Percentiles rank a stretch among this genome's conserved stretches.
Evolutionary conservation across 306 rosid genomes (phyloP).

Genomic region (Corylus heterophylla): DNA sequence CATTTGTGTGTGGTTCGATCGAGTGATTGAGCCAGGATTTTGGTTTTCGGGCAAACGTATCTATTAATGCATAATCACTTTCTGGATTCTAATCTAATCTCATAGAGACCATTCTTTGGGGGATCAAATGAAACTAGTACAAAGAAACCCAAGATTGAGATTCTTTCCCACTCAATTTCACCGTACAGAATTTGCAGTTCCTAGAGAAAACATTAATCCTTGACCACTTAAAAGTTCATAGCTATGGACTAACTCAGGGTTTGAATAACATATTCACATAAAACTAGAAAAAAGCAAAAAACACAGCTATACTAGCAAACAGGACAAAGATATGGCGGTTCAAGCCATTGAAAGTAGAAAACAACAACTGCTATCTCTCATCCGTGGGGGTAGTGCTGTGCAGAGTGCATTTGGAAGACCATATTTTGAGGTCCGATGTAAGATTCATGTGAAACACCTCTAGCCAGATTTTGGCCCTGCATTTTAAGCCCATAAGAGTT

Average conservation of each 20-base stretch:
- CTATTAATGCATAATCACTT: no score
- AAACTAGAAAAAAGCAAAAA: conserved; percentile 33
- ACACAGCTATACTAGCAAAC: conserved; percentile 37
- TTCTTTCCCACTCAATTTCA: conserved; percentile 26
- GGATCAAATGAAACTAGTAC: neutral
- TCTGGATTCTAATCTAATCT: no score
- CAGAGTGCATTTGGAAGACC: conserved; percentile 66
- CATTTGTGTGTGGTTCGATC: no score
- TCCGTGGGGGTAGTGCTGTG: conserved; percentile 54
- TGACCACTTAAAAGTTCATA: conserved; percentile 36
- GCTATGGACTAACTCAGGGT: conserved; percentile 36
- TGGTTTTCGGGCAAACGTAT: no score
- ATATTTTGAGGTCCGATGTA: conserved; percentile 63
- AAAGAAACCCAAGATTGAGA: conserved; percentile 16
- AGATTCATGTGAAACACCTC: conserved; percentile 46
- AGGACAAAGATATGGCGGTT: conserved; percentile 36
- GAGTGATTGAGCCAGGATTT: no score
- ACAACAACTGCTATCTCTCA: conserved; percentile 30
- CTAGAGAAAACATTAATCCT: conserved; percentile 26
- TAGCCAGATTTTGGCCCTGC: conserved; percentile 53
- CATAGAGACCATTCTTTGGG: no score
- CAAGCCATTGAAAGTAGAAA: conserved; percentile 34
- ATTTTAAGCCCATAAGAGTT: conserved; percentile 53
- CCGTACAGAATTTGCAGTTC: conserved; percentile 24
- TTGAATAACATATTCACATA: conserved; percentile 63